Percentiles rank a stretch among this genome's conserved stretches.
Evolutionary conservation across 805 yeast species (phyloP).

Genomic region (Debaryomyces maramus): DNA sequence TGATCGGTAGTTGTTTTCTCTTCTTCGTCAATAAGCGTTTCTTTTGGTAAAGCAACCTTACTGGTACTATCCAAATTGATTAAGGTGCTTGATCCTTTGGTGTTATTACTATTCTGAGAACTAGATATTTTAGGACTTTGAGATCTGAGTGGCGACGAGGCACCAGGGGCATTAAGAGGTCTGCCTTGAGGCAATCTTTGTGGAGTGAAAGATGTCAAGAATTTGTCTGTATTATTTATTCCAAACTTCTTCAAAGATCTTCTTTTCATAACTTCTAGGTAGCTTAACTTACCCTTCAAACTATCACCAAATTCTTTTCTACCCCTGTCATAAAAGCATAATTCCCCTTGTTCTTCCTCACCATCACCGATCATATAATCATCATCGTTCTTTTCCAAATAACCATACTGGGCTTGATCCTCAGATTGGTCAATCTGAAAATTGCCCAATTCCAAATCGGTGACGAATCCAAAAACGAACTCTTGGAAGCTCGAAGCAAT

Average conservation of each 20-base stretch:
- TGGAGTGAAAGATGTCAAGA: conserved; percentile 40
- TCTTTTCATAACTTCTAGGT: conserved; percentile 42
- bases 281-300: conserved; percentile 30
- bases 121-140: conserved; percentile 10
- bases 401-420: conserved; percentile 39
- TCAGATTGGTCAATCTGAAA: conserved; percentile 39
- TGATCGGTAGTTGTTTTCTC: not conserved
- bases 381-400: conserved; percentile 35
- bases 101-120: conserved; percentile 11
- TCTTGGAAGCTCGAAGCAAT: conserved; percentile 40
- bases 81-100: conserved; percentile 19
- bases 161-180: not conserved
- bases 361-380: conserved; percentile 46
- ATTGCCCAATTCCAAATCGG: conserved; percentile 44
- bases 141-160: conserved; percentile 13
- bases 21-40: conserved; percentile 37
- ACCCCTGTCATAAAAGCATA: conserved; percentile 36
- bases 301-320: conserved; percentile 36
- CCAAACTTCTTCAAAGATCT: conserved; percentile 43
- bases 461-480: conserved; percentile 37
- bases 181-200: conserved; percentile 18
- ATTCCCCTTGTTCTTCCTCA: conserved; percentile 47
- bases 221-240: conserved; percentile 31
- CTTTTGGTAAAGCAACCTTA: conserved; percentile 37
- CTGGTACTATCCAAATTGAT: conserved; percentile 28